These are phyloP conservation scores for Trichoderma orchidacearum DNA, from an alignment of 495 filamentous ascomycete species.

Conservation along the genomic window DNA sequence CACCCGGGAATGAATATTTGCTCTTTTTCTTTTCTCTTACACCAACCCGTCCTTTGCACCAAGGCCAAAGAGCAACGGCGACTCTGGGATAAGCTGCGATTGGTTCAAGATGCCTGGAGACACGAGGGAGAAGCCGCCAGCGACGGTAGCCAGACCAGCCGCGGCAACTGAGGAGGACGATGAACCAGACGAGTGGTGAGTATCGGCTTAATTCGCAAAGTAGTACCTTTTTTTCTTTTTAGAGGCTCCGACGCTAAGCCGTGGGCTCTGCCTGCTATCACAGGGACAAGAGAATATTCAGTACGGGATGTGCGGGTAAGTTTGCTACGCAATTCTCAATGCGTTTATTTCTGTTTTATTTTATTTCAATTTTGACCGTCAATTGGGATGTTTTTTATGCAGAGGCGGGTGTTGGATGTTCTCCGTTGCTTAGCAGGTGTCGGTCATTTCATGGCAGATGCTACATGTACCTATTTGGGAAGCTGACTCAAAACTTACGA, in stretches of 20 bases:
- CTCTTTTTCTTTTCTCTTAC: conserved; percentile 1
- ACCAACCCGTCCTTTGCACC: not conserved
- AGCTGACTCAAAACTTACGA: not conserved
- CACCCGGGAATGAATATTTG: not conserved
- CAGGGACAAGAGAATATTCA: conserved; percentile 92
- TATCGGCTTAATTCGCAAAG: not conserved
- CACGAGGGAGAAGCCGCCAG: not conserved
- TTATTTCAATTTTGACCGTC: not conserved
- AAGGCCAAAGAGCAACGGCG: not conserved
- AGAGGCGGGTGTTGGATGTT: no score
- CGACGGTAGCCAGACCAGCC: not conserved
- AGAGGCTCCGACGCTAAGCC: not conserved
- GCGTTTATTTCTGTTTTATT: not conserved
- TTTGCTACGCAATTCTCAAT: conserved; percentile 3
- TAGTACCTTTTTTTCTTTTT: not conserved
- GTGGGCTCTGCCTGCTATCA: not conserved
- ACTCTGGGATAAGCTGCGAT: not conserved
- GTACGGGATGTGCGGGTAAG: conserved; percentile 83
- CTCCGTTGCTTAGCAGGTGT: no score
- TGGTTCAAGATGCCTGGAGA: not conserved
- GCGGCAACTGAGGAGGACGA: conserved; percentile 45
- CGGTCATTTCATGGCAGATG: no score
- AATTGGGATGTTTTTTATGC: no score
- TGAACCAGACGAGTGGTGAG: conserved; percentile 75
- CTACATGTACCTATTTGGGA: not conserved